Conservation (phyloP, 2,329 filamentous ascomycete genomes). For the Blastomyces parvus region DNA sequence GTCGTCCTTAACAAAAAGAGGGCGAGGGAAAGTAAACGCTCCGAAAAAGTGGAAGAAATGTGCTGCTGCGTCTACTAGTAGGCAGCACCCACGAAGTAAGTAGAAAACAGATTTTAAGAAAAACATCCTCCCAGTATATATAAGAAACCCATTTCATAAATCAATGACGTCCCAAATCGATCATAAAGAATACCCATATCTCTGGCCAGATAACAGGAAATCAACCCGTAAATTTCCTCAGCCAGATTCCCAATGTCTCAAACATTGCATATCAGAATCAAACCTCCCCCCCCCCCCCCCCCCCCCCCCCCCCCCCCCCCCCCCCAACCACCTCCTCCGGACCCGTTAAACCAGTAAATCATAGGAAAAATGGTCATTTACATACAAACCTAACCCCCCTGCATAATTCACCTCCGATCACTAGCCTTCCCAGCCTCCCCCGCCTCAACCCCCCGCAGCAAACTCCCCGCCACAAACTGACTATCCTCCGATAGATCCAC, state of each 20-base stretch:
- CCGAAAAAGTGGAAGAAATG: no score
- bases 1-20: no score
- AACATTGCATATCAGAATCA: not conserved
- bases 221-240: not conserved
- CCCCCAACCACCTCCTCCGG: no score
- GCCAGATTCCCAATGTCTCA: not conserved
- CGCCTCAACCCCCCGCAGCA: slow-evolving; percentile 31
- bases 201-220: not conserved
- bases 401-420: slow-evolving; percentile 8
- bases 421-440: slow-evolving; percentile 12
- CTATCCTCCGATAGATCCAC: slow-evolving; percentile 35
- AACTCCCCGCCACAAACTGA: slow-evolving; percentile 38
- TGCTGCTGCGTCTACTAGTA: no score
- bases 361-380: not conserved
- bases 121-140: no score
- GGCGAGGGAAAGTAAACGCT: no score
- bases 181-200: not conserved
- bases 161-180: not conserved
- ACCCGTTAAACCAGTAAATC: no score
- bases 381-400: no score
- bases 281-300: no score
- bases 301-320: no score
- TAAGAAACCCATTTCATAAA: not conserved
- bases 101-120: no score
- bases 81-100: no score